Base-by-base conservation (phyloP, 805 yeast genomes). In the Nakazawaea wyomingensis region DNA sequence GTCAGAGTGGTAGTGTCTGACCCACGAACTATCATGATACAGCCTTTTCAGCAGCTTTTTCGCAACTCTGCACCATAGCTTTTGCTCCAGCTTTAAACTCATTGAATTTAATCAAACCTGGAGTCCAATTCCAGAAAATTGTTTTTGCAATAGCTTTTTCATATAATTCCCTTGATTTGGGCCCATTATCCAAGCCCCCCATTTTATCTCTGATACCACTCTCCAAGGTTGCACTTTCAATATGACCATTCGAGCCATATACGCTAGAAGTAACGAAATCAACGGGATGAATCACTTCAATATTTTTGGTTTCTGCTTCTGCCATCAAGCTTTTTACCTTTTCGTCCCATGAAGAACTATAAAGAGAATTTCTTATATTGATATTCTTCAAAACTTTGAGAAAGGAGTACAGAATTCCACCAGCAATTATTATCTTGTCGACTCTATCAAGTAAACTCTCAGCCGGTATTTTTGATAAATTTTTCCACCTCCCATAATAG, bases 371-470 rank as follows among this genome's bases (percentile, higher is more conserved):
- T 69, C 99, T 99, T 57, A 93, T 93, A 52, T 81, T 68, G 72
- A 88, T 80, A 65, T 78, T 75, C 69, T 88, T 85, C 51, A 88
- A 63, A 43, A 91, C 85, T 80, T 93, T 93, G 80, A 86, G 87
- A 82, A 93, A 93, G 59, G 99, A 93, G 85, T 91, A 93, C 50
- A 99, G 93, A 99, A 93, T 93, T 74, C 99, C 99, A 75, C 99
- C 99, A 67, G 98, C 98, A 61, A 93, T 82, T 71, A 93, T 88
- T 66, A 93, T 77, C 52, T 82, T 71, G 72, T 93, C 85, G 61
- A 93, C 98, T 81, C 93, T 93, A 78, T 91, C 93, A 61, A 91
- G 79, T 70, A 81, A 76, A 81, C 90, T 93, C 75, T 93, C 98
- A 62, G 93, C 93, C 72, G 93, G 82, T 76, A 93, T 84, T 93